A percentile compares a stretch with the other conserved stretches of the same genome.
Evolutionary conservation across 208 protist species (phyloP).

Genomic region (Crithidia fasciculata): DNA sequence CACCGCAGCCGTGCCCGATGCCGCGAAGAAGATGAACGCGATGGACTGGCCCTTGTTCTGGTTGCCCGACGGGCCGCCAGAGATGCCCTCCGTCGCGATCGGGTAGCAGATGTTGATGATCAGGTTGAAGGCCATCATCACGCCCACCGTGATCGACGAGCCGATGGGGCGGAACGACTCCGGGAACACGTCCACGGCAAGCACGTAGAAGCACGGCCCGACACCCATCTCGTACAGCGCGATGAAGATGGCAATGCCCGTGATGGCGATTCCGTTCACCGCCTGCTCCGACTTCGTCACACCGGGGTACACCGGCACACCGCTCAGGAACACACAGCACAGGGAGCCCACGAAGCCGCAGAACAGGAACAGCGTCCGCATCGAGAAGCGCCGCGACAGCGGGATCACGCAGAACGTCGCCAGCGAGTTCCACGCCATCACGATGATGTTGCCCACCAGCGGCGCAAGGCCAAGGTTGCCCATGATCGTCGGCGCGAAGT

Average conservation of each 20-base stretch:
- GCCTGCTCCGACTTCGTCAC: constrained; percentile 35
- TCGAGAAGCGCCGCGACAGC: constrained; percentile 46
- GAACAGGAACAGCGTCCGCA: constrained; percentile 54
- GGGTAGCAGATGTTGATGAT: constrained; percentile 72
- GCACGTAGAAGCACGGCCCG: constrained; percentile 64
- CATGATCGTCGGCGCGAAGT: constrained; percentile 73
- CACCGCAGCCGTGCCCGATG: constrained; percentile 49
- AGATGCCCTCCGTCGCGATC: constrained; percentile 62
- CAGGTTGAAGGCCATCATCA: constrained; percentile 67
- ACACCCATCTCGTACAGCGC: constrained; percentile 55
- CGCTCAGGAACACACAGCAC: constrained; percentile 58
- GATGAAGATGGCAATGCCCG: constrained; percentile 67
- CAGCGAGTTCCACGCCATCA: constrained; percentile 71
- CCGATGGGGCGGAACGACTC: constrained; percentile 59
- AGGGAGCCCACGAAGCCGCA: constrained; percentile 37
- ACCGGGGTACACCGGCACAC: constrained; percentile 61
- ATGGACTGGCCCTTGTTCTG: constrained; percentile 69
- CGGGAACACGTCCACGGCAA: constrained; percentile 71
- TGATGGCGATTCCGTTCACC: constrained; percentile 45
- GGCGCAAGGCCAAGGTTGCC: constrained; percentile 40
- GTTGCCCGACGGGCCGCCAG: constrained; percentile 59
- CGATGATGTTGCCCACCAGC: constrained; percentile 63
- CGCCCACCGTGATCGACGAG: constrained; percentile 43
- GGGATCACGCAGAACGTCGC: constrained; percentile 53
- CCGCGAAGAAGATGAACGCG: constrained; percentile 68